Percentiles rank a stretch among this genome's conserved stretches.
These are phyloP conservation scores for Knufia fluminis DNA, from an alignment of 2,329 filamentous ascomycete species.

Conservation along the genomic window DNA sequence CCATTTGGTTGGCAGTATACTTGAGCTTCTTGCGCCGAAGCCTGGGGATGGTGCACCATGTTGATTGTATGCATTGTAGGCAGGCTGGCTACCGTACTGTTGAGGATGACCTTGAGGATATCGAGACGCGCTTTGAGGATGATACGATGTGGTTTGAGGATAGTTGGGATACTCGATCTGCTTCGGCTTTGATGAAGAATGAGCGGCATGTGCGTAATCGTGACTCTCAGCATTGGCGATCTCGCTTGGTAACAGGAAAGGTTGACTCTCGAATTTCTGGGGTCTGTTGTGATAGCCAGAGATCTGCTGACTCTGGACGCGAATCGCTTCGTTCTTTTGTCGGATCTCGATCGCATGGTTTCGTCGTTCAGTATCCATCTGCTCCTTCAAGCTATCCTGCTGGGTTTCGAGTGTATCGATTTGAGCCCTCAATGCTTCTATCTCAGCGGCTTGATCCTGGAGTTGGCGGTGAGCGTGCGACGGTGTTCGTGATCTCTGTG, in stretches of 20 bases:
- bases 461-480: not conserved
- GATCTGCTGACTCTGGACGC: conserved; percentile 1
- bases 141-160: not conserved
- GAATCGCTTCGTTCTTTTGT: conserved; percentile 1
- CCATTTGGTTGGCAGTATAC: not conserved
- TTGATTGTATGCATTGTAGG: not conserved
- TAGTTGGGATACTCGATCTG: not conserved
- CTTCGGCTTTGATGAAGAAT: too few relatives aligned
- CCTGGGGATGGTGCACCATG: too few relatives aligned
- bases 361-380: not conserved
- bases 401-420: not conserved
- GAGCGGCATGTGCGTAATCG: too few relatives aligned
- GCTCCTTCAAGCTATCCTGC: not conserved
- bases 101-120: not conserved
- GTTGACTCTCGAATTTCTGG: not conserved
- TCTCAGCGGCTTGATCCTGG: conserved; percentile 1
- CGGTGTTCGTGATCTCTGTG: conserved; percentile 2
- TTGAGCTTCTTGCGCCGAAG: not conserved
- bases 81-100: not conserved
- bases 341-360: not conserved
- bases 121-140: not conserved
- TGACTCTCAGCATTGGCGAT: not conserved
- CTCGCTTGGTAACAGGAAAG: not conserved
- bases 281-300: not conserved
- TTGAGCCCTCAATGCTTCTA: not conserved